Conservation (phyloP, 2,329 filamentous ascomycete species). For the Botrytis hyacinthi region DNA sequence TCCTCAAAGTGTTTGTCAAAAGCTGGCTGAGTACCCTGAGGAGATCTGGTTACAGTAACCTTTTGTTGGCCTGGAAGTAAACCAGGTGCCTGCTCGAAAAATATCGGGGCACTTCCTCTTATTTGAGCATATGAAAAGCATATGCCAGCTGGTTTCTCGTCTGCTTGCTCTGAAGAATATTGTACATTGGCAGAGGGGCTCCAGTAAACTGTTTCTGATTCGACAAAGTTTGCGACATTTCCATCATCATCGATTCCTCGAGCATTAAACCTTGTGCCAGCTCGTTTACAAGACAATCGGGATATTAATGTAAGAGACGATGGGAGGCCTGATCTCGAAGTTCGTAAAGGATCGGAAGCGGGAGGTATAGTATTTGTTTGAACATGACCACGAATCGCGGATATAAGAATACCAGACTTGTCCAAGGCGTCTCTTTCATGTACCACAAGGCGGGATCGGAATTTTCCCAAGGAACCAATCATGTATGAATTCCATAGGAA, state of each 20-base stretch:
- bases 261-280: slow-evolving; percentile 95
- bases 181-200: slow-evolving; percentile 53
- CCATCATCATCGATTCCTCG: slow-evolving; percentile 96
- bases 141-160: slow-evolving; percentile 48
- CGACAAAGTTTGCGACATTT: slow-evolving; percentile 98
- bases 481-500: slow-evolving; percentile 99
- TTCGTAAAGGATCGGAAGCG: slow-evolving; percentile 66
- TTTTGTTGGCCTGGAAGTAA: slow-evolving; percentile 91
- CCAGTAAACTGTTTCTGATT: slow-evolving; percentile 93
- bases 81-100: slow-evolving; percentile 93
- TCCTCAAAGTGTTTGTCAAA: slow-evolving; percentile 93
- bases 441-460: slow-evolving; percentile 75
- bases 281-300: slow-evolving; percentile 82
- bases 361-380: slow-evolving; percentile 82
- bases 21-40: slow-evolving; percentile 87
- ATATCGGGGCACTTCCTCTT: slow-evolving; percentile 88
- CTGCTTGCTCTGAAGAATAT: slow-evolving; percentile 25
- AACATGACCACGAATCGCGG: slow-evolving; percentile 90
- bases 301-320: slow-evolving; percentile 88
- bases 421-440: slow-evolving; percentile 79
- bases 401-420: slow-evolving; percentile 81
- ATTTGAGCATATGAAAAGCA: slow-evolving; percentile 94
- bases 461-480: slow-evolving; percentile 88
- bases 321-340: slow-evolving; percentile 66
- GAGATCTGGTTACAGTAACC: slow-evolving; percentile 83